phyloP scores from a whole-genome alignment of 495 filamentous ascomycete species.

The Aspergillus sclerotiicarbonarius region DNA sequence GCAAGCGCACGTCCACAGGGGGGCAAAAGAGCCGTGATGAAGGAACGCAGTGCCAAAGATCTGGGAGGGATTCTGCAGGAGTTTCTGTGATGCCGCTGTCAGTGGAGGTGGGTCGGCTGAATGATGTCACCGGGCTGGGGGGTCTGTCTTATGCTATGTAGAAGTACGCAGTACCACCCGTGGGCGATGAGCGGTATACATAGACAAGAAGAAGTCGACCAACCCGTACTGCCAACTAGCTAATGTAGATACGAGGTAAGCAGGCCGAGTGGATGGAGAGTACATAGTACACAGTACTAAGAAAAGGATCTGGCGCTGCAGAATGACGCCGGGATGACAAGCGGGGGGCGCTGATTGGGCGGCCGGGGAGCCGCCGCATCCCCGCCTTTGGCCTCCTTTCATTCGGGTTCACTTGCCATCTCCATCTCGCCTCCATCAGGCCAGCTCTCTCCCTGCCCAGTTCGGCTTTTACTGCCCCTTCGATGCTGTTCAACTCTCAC shows the following conservation, averaged over 20 bases:
- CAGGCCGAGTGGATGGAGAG: too few relatives aligned
- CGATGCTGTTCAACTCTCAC: too few relatives aligned
- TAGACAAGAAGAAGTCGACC: too few relatives aligned
- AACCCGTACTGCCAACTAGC: too few relatives aligned
- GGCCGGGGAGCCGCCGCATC: slow-evolving; percentile 9
- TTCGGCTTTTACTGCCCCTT: too few relatives aligned
- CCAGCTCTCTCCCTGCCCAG: background rate
- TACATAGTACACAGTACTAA: background rate
- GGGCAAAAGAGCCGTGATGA: slow-evolving; percentile 26
- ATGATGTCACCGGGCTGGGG: slow-evolving; percentile 9
- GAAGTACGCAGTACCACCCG: too few relatives aligned
- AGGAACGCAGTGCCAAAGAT: slow-evolving; percentile 18
- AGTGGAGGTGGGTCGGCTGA: background rate
- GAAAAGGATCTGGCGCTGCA: background rate
- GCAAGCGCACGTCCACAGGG: background rate
- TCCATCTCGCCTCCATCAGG: background rate
- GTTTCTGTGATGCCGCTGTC: slow-evolving; percentile 18
- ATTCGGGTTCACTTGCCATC: slow-evolving; percentile 13
- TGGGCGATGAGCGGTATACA: too few relatives aligned
- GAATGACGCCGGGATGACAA: slow-evolving; percentile 23
- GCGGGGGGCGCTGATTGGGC: slow-evolving; percentile 28
- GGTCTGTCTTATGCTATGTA: background rate
- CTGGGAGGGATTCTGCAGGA: slow-evolving; percentile 22
- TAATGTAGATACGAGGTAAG: too few relatives aligned
- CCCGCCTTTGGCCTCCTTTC: background rate